Percentiles rank a stretch among this genome's conserved stretches.
Conservation (phyloP, 306 rosid species). For the Cyclanthera cordifolia region DNA sequence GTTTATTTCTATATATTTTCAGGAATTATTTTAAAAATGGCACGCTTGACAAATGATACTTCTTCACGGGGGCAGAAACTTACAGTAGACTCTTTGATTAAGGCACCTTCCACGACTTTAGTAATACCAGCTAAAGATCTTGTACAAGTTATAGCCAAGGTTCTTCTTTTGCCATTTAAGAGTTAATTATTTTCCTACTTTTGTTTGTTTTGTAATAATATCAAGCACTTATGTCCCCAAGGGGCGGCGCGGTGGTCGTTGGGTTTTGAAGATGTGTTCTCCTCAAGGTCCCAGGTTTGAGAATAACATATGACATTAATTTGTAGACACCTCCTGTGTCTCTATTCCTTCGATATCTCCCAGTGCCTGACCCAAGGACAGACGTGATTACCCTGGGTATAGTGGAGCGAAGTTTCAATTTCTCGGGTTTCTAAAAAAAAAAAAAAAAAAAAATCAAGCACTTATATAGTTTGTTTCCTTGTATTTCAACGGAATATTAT, state of each 20-base stretch:
- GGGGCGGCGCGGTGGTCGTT: no score
- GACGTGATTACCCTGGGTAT: no score
- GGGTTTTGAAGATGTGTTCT: no score
- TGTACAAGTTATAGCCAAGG: constrained; percentile 93
- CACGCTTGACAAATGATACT: constrained; percentile 67
- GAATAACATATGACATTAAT: no score
- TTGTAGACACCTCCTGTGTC: no score
- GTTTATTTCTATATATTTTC: constrained; percentile 20
- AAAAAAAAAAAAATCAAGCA: constrained; percentile 6
- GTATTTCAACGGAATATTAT: not conserved
- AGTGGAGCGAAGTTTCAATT: no score
- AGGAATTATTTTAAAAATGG: constrained; percentile 79
- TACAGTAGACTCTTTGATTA: constrained; percentile 40
- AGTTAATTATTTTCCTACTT: not conserved
- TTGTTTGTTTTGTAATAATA: no score
- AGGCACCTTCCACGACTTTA: constrained; percentile 56
- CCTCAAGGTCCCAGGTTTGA: no score
- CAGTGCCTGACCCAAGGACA: no score
- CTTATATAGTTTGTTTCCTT: not conserved
- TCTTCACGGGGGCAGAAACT: constrained; percentile 54
- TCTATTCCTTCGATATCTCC: no score
- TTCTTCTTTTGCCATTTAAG: constrained; percentile 25
- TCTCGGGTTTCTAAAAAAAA: no score
- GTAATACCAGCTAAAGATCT: constrained; percentile 65
- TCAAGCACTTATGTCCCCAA: constrained; percentile 3